phyloP scores from a whole-genome alignment of 2,329 filamentous ascomycete genomes.

The Fonsecaea erecta region DNA sequence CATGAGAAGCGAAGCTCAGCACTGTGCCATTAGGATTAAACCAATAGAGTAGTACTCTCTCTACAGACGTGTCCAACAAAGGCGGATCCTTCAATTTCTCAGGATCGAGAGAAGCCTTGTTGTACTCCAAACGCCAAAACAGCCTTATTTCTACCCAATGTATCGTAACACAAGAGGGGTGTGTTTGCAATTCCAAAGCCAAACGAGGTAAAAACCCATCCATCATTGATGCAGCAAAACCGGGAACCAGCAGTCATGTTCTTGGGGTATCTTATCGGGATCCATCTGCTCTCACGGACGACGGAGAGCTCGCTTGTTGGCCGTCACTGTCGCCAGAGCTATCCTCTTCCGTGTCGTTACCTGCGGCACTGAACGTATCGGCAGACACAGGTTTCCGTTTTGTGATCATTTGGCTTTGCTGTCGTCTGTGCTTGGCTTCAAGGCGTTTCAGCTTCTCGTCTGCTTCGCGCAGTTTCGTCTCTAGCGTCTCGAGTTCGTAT shows the following conservation, averaged over 20 bases:
- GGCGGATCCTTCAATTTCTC: not conserved
- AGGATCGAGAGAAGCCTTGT: not conserved
- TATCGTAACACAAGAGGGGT: not conserved
- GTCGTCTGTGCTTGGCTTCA: conserved; percentile 32
- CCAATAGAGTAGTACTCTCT: not conserved
- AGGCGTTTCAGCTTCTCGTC: conserved; percentile 71
- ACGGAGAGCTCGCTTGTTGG: conserved; percentile 19
- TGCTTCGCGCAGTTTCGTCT: conserved; percentile 81
- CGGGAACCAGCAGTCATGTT: conserved; percentile 10
- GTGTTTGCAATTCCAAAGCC: not conserved
- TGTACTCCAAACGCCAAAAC: not conserved
- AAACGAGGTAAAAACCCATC: conserved; percentile 8
- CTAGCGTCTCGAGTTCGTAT: conserved; percentile 82
- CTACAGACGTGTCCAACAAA: not conserved
- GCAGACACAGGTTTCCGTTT: conserved; percentile 20
- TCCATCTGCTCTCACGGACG: conserved; percentile 1
- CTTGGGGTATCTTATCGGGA: conserved; percentile 12
- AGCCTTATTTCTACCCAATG: not conserved
- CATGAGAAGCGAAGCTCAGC: not conserved
- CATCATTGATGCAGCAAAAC: not conserved
- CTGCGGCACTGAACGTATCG: not conserved
- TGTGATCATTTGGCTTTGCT: conserved; percentile 23
- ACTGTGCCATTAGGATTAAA: not conserved
- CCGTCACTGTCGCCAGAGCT: conserved; percentile 34
- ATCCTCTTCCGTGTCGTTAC: conserved; percentile 24